These are phyloP conservation scores for Globisporangium recalcitrans DNA, from an alignment of 352 stramenopile species.

Conservation along the genomic window DNA sequence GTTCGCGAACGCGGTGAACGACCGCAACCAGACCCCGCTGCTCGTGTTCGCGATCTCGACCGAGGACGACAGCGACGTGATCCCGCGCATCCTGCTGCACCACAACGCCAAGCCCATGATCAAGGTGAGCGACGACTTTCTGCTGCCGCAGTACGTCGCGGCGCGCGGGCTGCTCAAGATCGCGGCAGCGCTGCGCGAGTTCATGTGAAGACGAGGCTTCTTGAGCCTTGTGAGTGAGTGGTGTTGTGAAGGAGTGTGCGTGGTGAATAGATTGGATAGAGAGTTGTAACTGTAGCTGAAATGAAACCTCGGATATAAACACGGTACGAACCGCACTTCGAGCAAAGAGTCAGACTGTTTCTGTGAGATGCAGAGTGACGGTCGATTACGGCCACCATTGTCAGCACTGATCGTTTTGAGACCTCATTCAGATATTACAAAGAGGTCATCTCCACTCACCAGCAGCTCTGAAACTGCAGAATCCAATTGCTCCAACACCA, in stretches of 20 bases:
- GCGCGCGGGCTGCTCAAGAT: conserved; percentile 42
- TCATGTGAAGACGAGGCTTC: conserved; percentile 43
- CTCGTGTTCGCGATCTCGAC: conserved; percentile 52
- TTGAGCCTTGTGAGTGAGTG: too few species aligned
- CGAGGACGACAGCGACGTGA: conserved; percentile 40
- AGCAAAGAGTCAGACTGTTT: background rate
- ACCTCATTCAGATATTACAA: background rate
- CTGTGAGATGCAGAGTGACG: background rate
- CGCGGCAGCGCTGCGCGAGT: conserved; percentile 38
- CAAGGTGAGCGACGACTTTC: conserved; percentile 39
- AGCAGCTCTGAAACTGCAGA: too few species aligned
- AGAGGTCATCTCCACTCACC: too few species aligned
- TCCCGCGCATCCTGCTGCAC: conserved; percentile 43
- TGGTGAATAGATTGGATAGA: conserved; percentile 7
- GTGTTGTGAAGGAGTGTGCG: background rate
- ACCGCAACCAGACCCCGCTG: conserved; percentile 46
- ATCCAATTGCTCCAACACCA: too few species aligned
- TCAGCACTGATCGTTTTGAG: background rate
- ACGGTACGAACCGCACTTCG: background rate
- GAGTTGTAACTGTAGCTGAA: conserved; percentile 1
- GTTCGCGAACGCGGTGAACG: conserved; percentile 45
- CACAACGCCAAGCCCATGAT: conserved; percentile 41
- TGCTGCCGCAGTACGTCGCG: conserved; percentile 40
- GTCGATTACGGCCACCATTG: background rate
- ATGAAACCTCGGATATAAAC: background rate